Percentiles rank a stretch among this genome's conserved stretches.
Evolutionary conservation across 495 filamentous ascomycete species (phyloP).

Genomic region (Daldinia concentrica): DNA sequence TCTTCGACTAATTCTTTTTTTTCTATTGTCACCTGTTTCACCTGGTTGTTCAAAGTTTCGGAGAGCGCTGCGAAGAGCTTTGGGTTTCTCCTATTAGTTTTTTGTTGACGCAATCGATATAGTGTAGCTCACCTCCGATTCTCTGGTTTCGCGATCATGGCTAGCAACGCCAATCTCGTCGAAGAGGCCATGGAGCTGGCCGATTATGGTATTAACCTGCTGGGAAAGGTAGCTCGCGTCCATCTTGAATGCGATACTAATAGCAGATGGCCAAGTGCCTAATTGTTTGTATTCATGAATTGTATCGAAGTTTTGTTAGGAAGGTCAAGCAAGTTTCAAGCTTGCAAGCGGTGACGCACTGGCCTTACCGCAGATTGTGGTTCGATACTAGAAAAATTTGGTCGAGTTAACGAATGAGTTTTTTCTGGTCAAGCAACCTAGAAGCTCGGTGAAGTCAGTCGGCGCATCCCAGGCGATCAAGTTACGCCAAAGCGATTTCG

Average conservation of each 20-base stretch:
- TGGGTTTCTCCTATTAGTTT: constrained; percentile 42
- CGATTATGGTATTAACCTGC: constrained; percentile 91
- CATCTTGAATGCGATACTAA: constrained; percentile 61
- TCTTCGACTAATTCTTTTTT: constrained; percentile 88
- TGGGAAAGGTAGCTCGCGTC: constrained; percentile 91
- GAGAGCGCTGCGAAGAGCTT: constrained; percentile 89
- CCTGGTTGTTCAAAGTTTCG: constrained; percentile 84
- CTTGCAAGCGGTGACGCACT: constrained; percentile 25
- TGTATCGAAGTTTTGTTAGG: constrained; percentile 1
- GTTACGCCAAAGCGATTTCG: constrained; percentile 30
- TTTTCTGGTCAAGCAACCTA: constrained; percentile 30
- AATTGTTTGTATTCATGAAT: constrained; percentile 21
- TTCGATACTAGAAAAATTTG: constrained; percentile 12
- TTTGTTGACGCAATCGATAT: constrained; percentile 8
- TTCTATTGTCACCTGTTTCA: constrained; percentile 80
- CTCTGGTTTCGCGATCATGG: constrained; percentile 88
- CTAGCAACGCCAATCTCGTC: constrained; percentile 93
- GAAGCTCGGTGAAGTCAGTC: constrained; percentile 24
- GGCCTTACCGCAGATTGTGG: constrained; percentile 13
- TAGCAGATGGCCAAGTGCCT: constrained; percentile 1
- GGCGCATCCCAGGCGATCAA: constrained; percentile 46
- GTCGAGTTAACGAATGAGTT: constrained; percentile 3
- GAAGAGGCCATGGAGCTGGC: constrained; percentile 89
- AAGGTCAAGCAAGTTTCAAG: constrained; percentile 12
- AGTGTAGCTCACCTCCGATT: constrained; percentile 74